Conservation (phyloP, 1,284 basidiomycete genomes). For the Nidula niveotomentosa region DNA sequence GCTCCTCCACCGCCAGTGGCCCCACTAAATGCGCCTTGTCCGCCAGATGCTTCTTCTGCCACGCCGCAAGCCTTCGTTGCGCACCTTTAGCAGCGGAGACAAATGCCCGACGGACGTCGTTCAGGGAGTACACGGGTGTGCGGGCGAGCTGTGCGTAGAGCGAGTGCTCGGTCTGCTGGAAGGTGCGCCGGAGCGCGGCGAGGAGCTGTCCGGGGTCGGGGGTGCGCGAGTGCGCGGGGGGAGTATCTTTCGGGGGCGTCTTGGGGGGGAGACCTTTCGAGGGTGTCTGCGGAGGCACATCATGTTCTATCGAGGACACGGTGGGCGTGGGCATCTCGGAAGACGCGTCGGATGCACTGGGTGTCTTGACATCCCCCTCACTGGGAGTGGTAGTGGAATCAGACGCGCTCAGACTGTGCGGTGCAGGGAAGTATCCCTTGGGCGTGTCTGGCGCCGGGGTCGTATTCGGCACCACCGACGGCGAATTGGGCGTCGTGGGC, state of each 20-base stretch:
- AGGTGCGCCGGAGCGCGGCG: constrained; percentile 49
- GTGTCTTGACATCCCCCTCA: not conserved
- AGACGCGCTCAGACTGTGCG: not conserved
- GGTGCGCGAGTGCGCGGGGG: constrained; percentile 17
- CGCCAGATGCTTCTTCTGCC: constrained; percentile 60
- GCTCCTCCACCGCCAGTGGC: constrained; percentile 39
- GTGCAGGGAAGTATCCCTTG: constrained; percentile 6
- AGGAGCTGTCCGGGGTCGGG: constrained; percentile 42
- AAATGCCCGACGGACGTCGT: constrained; percentile 64
- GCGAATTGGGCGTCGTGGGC: constrained; percentile 10
- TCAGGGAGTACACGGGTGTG: constrained; percentile 47
- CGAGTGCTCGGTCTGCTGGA: constrained; percentile 57
- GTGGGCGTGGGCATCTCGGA: not conserved
- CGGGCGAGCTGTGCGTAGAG: constrained; percentile 53
- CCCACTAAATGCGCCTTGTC: constrained; percentile 20
- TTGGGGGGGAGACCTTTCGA: not conserved
- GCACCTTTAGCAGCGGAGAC: constrained; percentile 46
- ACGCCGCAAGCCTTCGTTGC: constrained; percentile 50
- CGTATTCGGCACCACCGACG: not conserved
- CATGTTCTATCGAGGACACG: not conserved
- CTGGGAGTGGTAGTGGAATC: not conserved
- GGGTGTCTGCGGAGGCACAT: not conserved
- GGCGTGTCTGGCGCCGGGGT: not conserved
- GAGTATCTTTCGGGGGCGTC: constrained; percentile 7
- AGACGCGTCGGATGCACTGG: not conserved